These are phyloP conservation scores for Aspergillus texensis DNA, from an alignment of 2,329 filamentous ascomycete genomes.

Conservation along the genomic window DNA sequence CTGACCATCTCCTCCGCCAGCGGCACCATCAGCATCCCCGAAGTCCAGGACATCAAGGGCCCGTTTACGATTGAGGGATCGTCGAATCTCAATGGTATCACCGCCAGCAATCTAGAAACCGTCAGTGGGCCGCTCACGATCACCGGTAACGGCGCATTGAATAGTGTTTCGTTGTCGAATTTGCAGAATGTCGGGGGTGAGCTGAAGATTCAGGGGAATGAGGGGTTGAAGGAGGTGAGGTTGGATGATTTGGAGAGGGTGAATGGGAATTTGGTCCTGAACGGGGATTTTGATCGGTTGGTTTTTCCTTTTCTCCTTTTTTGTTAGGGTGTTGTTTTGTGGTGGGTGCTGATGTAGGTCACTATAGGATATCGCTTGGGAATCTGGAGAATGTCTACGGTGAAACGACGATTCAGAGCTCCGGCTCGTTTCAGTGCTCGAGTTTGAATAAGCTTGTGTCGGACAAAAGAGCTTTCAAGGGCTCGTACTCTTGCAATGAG, in stretches of 20 bases:
- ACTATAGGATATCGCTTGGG: conserved; percentile 26
- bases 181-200: conserved; percentile 22
- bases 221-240: conserved; percentile 21
- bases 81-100: conserved; percentile 19
- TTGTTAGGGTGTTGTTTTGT: background rate
- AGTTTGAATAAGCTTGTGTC: conserved; percentile 19
- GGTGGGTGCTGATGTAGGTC: background rate
- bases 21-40: conserved; percentile 45
- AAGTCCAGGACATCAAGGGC: conserved; percentile 34
- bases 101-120: conserved; percentile 23
- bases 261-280: conserved; percentile 25
- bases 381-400: conserved; percentile 29
- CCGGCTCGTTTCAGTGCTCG: conserved; percentile 27
- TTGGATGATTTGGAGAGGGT: conserved; percentile 28
- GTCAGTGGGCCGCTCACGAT: conserved; percentile 25
- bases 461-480: conserved; percentile 1
- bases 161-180: conserved; percentile 19
- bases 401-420: conserved; percentile 23
- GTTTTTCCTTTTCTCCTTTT: background rate
- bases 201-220: conserved; percentile 26
- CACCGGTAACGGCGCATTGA: conserved; percentile 22
- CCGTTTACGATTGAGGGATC: conserved; percentile 23
- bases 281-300: conserved; percentile 28
- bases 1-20: conserved; percentile 41
- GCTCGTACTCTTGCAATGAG: conserved; percentile 5